Evolutionary conservation across 495 filamentous ascomycete genomes (phyloP), one percentile per base, ranked within the genome.

Genomic region (Chaetomium cochliodes): DNA sequence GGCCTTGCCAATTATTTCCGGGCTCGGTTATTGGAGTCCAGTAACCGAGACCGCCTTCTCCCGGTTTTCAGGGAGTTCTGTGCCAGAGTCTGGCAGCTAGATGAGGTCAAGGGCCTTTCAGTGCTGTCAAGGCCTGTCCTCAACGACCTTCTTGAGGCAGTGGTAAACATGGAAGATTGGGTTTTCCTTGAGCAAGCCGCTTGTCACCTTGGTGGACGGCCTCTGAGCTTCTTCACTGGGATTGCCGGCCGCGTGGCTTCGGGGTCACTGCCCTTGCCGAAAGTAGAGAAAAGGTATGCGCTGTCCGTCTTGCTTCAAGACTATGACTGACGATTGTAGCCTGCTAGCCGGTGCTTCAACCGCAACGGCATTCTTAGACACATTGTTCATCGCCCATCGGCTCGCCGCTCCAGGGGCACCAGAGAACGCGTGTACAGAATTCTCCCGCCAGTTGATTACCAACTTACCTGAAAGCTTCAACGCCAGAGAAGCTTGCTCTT

Each of bases 51-150:
- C 1, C 66, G 66, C 5, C 28, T 65, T 37, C 25, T 66, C 1
- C 62, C 65, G 13, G 41, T 65, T 9, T 54, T 72, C n/a, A 44
- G 58, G 22, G 60, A 62, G n/a, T 9, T 72, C 1, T 70, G 64
- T 22, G 33, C 16, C 9, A 62, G 46, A 23, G 52, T 57, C 0
- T 72, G 65, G 60, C 52, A 62, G 7, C 46, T 65, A 0, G 60
- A 67, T 46, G 11, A 57, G 20, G 33, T 20, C 1, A 62, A 65
- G 28, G 65, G 64, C 28, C 58, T 70, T 4, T 62, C 61, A 23
- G 23, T 47, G 3, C 25, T 70, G n/a, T 58, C 62, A 2, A 16
- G 37, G 2, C 8, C 22, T 20, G 8, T 56, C 16, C 30, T 70
- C 41, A 28, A 62, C 2, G 16, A 18, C 20, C 23, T 72, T 28